Conservation (phyloP, 352 stramenopile species). For the Pythium brachiatum region DNA sequence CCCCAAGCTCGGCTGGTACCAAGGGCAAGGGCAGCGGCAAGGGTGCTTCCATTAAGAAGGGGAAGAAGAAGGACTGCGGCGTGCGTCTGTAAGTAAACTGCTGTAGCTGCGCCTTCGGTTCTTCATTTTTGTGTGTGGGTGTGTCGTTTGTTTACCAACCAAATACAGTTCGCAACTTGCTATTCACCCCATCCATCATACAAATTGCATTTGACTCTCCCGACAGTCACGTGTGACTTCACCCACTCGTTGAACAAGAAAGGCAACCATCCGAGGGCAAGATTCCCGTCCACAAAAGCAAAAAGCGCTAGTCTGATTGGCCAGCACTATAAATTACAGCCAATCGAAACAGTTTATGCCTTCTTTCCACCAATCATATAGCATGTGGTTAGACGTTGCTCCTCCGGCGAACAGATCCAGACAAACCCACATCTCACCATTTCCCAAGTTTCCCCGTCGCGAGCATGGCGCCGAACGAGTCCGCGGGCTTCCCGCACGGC, state of each 20-base stretch:
- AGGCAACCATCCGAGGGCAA: no score
- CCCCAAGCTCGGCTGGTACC: neutral
- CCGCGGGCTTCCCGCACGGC: neutral
- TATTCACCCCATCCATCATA: neutral
- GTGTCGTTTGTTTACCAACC: neutral
- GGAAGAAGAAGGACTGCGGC: slow-evolving; percentile 17
- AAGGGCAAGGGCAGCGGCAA: neutral
- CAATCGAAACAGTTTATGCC: no score
- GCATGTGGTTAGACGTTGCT: no score
- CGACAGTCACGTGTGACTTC: no score
- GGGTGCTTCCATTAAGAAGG: neutral
- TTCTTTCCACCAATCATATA: neutral
- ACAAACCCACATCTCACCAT: neutral
- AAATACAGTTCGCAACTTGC: slow-evolving; percentile 6
- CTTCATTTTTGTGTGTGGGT: slow-evolving; percentile 14
- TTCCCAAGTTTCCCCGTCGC: neutral
- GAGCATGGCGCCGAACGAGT: neutral
- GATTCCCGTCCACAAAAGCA: no score
- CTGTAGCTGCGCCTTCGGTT: neutral
- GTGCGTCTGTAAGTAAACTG: slow-evolving; percentile 2
- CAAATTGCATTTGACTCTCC: neutral
- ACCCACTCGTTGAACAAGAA: no score
- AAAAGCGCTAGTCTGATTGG: neutral
- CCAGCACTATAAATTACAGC: no score
- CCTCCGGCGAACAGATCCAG: neutral